phyloP scores from a whole-genome alignment of 371 early-diverging fungal genomes.

The Mycotypha africana region DNA sequence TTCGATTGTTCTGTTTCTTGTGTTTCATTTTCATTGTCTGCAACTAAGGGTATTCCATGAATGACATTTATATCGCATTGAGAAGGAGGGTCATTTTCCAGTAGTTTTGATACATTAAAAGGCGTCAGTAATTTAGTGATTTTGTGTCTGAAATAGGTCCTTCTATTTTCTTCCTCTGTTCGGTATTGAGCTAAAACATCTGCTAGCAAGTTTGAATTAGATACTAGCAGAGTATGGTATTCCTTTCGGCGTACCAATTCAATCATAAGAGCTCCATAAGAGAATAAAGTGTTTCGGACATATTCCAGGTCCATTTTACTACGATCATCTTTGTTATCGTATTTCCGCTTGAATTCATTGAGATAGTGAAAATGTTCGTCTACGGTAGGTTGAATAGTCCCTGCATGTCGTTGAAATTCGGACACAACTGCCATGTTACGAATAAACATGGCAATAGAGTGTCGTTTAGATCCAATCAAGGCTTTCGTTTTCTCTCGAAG shows the following conservation, averaged over 20 bases:
- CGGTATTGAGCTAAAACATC: slow-evolving; percentile 59
- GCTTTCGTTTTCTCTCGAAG: slow-evolving; percentile 30
- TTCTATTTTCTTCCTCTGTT: slow-evolving; percentile 53
- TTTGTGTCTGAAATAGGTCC: too few species aligned
- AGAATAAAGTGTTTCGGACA: slow-evolving; percentile 24
- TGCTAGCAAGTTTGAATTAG: slow-evolving; percentile 54
- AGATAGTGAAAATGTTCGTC: slow-evolving; percentile 17
- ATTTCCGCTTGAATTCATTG: slow-evolving; percentile 19
- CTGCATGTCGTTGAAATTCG: slow-evolving; percentile 39
- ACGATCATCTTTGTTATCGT: too few species aligned
- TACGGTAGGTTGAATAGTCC: slow-evolving; percentile 25
- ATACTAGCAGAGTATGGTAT: slow-evolving; percentile 48
- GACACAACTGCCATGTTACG: slow-evolving; percentile 34
- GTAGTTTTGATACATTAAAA: too few species aligned
- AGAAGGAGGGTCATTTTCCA: too few species aligned
- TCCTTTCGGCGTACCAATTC: slow-evolving; percentile 72
- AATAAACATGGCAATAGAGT: slow-evolving; percentile 31
- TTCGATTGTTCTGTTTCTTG: too few species aligned
- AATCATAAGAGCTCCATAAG: slow-evolving; percentile 58
- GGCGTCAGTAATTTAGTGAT: too few species aligned
- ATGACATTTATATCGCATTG: slow-evolving; percentile 63
- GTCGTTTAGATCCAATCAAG: slow-evolving; percentile 22
- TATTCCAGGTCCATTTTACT: slow-evolving; percentile 24
- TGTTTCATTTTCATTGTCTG: neutral
- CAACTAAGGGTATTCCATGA: slow-evolving; percentile 11